phyloP scores from a whole-genome alignment of 768 basidiomycete genomes.

The Fibroporia radiculosa region DNA sequence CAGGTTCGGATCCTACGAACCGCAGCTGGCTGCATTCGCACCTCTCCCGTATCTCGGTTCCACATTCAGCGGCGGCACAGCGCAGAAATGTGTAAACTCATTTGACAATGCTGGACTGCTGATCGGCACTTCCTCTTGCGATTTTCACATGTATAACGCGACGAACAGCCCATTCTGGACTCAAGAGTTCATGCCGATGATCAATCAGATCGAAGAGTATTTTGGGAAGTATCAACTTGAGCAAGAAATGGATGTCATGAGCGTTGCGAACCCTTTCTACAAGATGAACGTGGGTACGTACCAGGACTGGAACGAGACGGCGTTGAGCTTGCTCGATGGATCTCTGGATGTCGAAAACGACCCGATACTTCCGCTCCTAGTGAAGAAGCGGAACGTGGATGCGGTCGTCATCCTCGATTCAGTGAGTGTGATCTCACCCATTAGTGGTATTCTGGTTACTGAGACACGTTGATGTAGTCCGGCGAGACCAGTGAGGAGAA shows the following conservation, averaged over 20 bases:
- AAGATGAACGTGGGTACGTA: not conserved
- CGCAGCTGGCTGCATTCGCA: not conserved
- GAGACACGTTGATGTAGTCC: not conserved
- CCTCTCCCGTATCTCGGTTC: not conserved
- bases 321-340: not conserved
- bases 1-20: not conserved
- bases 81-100: not conserved
- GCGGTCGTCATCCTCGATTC: not conserved
- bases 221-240: not conserved
- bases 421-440: not conserved
- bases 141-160: not conserved
- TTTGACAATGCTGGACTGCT: not conserved
- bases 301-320: not conserved
- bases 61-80: not conserved
- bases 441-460: not conserved
- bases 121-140: not conserved
- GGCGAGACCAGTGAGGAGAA: not conserved
- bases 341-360: not conserved
- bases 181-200: not conserved
- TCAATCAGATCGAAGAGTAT: not conserved
- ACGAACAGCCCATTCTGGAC: not conserved
- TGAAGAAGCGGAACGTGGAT: not conserved
- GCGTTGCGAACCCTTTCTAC: not conserved
- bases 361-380: not conserved
- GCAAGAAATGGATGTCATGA: not conserved